Percentiles rank a stretch among this genome's conserved stretches.
Conservation (phyloP, 768 basidiomycete genomes). For the Amanita rubescens region DNA sequence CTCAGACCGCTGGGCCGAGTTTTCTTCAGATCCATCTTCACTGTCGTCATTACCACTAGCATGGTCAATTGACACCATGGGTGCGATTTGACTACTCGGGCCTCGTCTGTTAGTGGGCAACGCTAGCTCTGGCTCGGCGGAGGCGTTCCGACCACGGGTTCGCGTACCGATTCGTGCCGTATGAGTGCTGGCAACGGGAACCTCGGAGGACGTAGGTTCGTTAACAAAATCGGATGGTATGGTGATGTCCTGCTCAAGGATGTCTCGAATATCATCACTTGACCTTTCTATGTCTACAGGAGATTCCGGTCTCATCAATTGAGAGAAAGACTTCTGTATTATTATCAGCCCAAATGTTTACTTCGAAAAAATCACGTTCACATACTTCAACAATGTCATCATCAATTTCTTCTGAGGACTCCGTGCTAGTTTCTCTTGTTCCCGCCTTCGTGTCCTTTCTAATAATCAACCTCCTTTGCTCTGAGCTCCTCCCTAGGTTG, state of each 20-base stretch:
- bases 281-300: background rate
- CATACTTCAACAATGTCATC: background rate
- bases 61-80: too few species aligned
- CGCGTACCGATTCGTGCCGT: constrained; percentile 1
- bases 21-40: background rate
- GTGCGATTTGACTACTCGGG: too few species aligned
- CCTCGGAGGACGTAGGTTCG: background rate
- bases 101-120: background rate
- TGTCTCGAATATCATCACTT: constrained; percentile 2
- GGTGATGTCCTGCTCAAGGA: constrained; percentile 2
- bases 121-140: background rate
- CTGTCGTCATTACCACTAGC: background rate
- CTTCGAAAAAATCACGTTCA: background rate
- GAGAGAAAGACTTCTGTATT: background rate
- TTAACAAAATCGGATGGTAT: background rate
- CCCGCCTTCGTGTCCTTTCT: background rate
- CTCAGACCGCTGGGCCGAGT: background rate
- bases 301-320: constrained; percentile 1
- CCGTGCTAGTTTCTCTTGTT: background rate
- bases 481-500: background rate
- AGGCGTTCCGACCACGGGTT: background rate
- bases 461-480: background rate
- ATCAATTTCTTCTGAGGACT: background rate
- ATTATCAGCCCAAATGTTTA: background rate
- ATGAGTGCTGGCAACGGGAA: background rate